Evolutionary conservation across 345 rosid species (phyloP).

Genomic region (Brassica cretica): DNA sequence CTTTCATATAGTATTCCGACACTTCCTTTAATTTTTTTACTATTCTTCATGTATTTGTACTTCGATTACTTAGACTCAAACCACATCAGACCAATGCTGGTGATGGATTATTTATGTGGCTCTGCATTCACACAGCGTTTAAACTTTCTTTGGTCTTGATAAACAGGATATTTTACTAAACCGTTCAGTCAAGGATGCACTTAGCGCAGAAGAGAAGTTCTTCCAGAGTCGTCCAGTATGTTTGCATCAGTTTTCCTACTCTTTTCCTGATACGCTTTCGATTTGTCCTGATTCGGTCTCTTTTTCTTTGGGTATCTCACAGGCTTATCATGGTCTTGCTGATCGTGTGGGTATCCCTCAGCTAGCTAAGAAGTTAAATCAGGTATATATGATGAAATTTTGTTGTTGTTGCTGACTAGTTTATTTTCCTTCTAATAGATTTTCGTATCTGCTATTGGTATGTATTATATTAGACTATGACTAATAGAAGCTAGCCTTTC

Average conservation of each 20-base stretch:
- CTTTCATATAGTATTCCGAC: conserved; percentile 11
- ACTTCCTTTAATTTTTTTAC: conserved; percentile 1
- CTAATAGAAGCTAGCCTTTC: conserved; percentile 18
- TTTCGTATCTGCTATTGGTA: background rate
- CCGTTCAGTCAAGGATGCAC: conserved; percentile 61
- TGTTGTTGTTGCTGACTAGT: background rate
- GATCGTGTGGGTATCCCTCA: conserved; percentile 69
- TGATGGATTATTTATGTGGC: conserved; percentile 3
- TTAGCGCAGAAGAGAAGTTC: conserved; percentile 53
- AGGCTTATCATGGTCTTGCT: conserved; percentile 63
- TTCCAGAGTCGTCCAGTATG: conserved; percentile 55
- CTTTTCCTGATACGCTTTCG: conserved; percentile 24
- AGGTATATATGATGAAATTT: conserved; percentile 38
- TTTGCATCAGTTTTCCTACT: conserved; percentile 17
- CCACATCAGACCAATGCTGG: background rate
- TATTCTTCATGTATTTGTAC: background rate
- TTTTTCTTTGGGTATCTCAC: conserved; percentile 21
- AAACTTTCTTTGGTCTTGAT: background rate
- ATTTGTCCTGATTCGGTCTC: conserved; percentile 11
- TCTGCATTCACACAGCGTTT: conserved; percentile 9
- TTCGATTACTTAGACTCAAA: background rate
- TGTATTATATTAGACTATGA: conserved; percentile 5
- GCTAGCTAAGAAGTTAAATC: conserved; percentile 73
- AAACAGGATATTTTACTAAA: conserved; percentile 60
- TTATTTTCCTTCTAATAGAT: background rate